These are phyloP conservation scores for Syzygium aromaticum DNA, from an alignment of 345 rosid genomes.

Conservation along the genomic window DNA sequence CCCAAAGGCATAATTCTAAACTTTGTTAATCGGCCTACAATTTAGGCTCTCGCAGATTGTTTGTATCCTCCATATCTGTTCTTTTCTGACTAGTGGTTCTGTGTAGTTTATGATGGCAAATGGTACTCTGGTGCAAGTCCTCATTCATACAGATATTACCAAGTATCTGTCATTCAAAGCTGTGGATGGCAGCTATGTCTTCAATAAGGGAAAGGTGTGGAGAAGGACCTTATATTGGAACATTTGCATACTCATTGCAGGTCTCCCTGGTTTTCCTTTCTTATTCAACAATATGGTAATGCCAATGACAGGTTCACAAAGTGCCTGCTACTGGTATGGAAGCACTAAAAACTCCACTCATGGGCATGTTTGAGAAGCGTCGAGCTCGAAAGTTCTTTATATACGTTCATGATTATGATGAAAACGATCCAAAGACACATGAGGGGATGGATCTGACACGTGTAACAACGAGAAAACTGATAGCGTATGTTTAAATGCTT, in stretches of 20 bases:
- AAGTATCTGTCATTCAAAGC: slow-evolving; percentile 92
- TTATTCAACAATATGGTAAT: not conserved
- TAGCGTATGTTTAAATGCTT: slow-evolving; percentile 48
- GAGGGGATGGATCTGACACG: slow-evolving; percentile 92
- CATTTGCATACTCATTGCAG: not conserved
- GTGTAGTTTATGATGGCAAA: slow-evolving; percentile 96
- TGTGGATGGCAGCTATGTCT: slow-evolving; percentile 95
- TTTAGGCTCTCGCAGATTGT: not conserved
- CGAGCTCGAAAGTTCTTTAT: slow-evolving; percentile 87
- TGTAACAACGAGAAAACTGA: slow-evolving; percentile 72
- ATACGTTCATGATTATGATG: slow-evolving; percentile 81
- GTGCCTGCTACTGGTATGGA: slow-evolving; percentile 98
- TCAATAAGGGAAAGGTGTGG: slow-evolving; percentile 81
- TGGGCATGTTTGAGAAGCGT: slow-evolving; percentile 99
- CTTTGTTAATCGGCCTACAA: not conserved
- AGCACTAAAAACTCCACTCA: slow-evolving; percentile 89
- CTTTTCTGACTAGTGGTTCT: slow-evolving; percentile 2
- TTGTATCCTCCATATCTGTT: not conserved
- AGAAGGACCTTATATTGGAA: not conserved
- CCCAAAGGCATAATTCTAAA: slow-evolving; percentile 61
- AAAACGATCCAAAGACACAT: slow-evolving; percentile 79
- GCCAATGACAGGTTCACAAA: slow-evolving; percentile 60
- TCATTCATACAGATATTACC: slow-evolving; percentile 90
- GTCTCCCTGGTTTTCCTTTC: not conserved
- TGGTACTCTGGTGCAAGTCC: slow-evolving; percentile 96